phyloP scores from a whole-genome alignment of 2,329 filamentous ascomycete species.

The Talaromyces amestolkiae region DNA sequence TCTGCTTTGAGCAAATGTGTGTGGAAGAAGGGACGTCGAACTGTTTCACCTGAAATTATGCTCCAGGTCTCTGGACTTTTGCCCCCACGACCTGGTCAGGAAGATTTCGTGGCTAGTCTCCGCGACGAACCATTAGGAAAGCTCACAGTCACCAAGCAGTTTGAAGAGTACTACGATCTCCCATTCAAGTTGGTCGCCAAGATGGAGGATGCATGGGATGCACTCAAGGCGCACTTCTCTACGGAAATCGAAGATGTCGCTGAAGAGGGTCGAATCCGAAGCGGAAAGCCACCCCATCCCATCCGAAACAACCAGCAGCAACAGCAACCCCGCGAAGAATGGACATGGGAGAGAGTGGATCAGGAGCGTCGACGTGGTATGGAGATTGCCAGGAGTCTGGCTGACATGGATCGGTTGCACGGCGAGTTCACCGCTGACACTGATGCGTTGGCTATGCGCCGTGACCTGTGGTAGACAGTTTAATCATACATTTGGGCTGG shows the following conservation, averaged over 20 bases:
- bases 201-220: conserved; percentile 19
- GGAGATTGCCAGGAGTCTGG: conserved; percentile 32
- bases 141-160: conserved; percentile 20
- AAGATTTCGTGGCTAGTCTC: conserved; percentile 17
- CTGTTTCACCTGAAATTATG: conserved; percentile 37
- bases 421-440: conserved; percentile 31
- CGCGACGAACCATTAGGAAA: conserved; percentile 19
- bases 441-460: conserved; percentile 33
- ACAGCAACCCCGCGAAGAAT: conserved; percentile 19
- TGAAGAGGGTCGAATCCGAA: conserved; percentile 15
- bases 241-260: conserved; percentile 7
- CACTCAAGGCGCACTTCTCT: conserved; percentile 15
- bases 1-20: conserved; percentile 23
- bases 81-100: conserved; percentile 21
- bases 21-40: conserved; percentile 22
- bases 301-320: not conserved
- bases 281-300: not conserved
- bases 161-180: conserved; percentile 21
- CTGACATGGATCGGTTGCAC: conserved; percentile 32
- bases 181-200: conserved; percentile 21
- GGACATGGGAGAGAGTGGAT: conserved; percentile 35
- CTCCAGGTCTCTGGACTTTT: conserved; percentile 23
- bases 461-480: conserved; percentile 18
- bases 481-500: not conserved
- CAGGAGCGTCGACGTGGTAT: conserved; percentile 35